phyloP scores from a whole-genome alignment of 2,329 filamentous ascomycete species.

The Rosellinia necatrix region DNA sequence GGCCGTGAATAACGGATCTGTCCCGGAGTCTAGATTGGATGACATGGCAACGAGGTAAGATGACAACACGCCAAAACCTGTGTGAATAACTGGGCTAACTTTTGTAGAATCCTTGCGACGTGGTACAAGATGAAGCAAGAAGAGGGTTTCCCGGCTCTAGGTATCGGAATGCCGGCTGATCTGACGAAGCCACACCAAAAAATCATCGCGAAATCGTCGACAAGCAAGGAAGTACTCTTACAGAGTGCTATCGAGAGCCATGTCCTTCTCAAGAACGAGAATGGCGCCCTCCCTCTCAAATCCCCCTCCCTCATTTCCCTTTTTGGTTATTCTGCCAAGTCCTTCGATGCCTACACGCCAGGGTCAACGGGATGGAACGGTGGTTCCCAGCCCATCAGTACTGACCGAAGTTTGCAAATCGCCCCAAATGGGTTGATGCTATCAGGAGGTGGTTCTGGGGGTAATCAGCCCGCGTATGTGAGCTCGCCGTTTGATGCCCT shows the following conservation, averaged over 20 bases:
- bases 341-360: constrained; percentile 45
- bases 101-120: constrained; percentile 50
- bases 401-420: constrained; percentile 43
- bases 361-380: constrained; percentile 41
- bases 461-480: constrained; percentile 44
- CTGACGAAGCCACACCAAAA: constrained; percentile 53
- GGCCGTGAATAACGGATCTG: constrained; percentile 63
- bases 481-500: constrained; percentile 49
- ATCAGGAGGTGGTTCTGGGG: constrained; percentile 37
- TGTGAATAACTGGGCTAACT: constrained; percentile 8
- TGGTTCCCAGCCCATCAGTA: constrained; percentile 36
- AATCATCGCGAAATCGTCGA: constrained; percentile 59
- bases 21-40: constrained; percentile 59
- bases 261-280: constrained; percentile 65
- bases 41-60: constrained; percentile 60
- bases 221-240: constrained; percentile 47
- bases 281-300: constrained; percentile 58
- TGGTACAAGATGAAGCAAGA: constrained; percentile 63
- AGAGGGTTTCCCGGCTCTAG: constrained; percentile 48
- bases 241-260: constrained; percentile 64
- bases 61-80: neutral
- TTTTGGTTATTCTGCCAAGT: constrained; percentile 63
- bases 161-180: constrained; percentile 55
- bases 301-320: constrained; percentile 57
- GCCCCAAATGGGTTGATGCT: constrained; percentile 52